Base-by-base conservation (phyloP, 305 asterid species). In the Fraxinus dipetala region DNA sequence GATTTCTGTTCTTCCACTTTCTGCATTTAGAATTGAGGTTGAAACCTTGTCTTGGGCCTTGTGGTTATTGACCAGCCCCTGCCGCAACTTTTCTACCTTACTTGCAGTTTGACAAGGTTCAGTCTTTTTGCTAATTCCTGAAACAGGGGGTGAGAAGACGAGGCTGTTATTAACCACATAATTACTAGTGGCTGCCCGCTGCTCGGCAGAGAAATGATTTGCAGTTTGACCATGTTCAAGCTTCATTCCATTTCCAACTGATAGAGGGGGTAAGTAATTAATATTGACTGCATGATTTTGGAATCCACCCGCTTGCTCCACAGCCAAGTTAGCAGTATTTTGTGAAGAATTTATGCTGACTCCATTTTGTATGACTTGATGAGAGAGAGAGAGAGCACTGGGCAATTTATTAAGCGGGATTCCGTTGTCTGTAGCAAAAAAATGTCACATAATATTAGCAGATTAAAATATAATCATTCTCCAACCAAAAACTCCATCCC, bases 351-450 rank as follows among this genome's bases (percentile, higher is more conserved):
- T 80, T 48, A 70, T 20, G 75, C 82, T 85, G 45, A 73, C 78
- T 82, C 87, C 90, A 74, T 80, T 83, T 83, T 83, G 87, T 79
- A 77, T 38, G 16, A 56, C 84, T 81, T 86, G 89, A 81, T 48
- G 86, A 78, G 91, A 82, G 82, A 83, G 78, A 80, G 89, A 34
- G 77, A 82, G 79, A 40, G 88, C 88, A 77, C 87, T 83, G 34
- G 84, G 84, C 82, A 82, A 69, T 69, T 85, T 85, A 86, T 70
- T 79, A 48, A 87, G 87, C 77, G 79, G 84, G 81, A 70, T 75
- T 75, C 84, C 93, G 67, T 81, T 85, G 79, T 85, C 91, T 89
- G 88, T 82, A 79, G 83, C 82, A 77, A 83, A 81, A 65, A 24
- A 28, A 72, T 45, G n/a, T 69, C 45, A 67, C 51, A 43, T 54